phyloP scores from a whole-genome alignment of 345 rosid genomes.

The Gynandropsis gynandra region DNA sequence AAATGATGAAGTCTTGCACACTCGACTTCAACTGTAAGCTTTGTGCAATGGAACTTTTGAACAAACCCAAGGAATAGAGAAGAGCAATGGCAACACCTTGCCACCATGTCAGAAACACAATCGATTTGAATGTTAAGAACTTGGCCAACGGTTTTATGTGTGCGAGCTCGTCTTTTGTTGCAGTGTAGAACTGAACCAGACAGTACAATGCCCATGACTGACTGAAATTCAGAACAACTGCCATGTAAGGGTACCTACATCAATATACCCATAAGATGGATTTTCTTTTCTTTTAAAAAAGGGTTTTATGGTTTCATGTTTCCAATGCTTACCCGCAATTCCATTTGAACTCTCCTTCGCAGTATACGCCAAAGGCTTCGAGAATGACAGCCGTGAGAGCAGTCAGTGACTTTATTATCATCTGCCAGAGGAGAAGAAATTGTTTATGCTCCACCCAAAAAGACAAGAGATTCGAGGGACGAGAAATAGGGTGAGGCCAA shows the following conservation, averaged over 20 bases:
- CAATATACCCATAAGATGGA: slow-evolving; percentile 17
- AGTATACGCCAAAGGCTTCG: slow-evolving; percentile 82
- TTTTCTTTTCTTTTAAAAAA: background rate
- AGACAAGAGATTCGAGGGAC: slow-evolving; percentile 2
- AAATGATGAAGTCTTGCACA: slow-evolving; percentile 93
- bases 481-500: slow-evolving; percentile 18
- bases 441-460: slow-evolving; percentile 14
- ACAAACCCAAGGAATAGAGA: slow-evolving; percentile 70
- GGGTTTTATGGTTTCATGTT: background rate
- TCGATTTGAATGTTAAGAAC: slow-evolving; percentile 87
- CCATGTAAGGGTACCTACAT: slow-evolving; percentile 91
- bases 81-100: slow-evolving; percentile 98
- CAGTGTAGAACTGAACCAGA: slow-evolving; percentile 88
- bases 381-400: slow-evolving; percentile 82
- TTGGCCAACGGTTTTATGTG: slow-evolving; percentile 93
- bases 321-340: slow-evolving; percentile 68
- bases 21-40: slow-evolving; percentile 81
- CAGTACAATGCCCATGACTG: slow-evolving; percentile 99
- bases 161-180: slow-evolving; percentile 78
- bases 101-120: slow-evolving; percentile 99
- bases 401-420: slow-evolving; percentile 79
- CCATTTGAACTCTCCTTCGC: slow-evolving; percentile 95
- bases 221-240: slow-evolving; percentile 94
- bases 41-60: slow-evolving; percentile 76
- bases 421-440: slow-evolving; percentile 46